A percentile compares a stretch with the other conserved stretches of the same genome.
phyloP scores from a whole-genome alignment of 345 rosid genomes.

The Mallotus nudiflorus region DNA sequence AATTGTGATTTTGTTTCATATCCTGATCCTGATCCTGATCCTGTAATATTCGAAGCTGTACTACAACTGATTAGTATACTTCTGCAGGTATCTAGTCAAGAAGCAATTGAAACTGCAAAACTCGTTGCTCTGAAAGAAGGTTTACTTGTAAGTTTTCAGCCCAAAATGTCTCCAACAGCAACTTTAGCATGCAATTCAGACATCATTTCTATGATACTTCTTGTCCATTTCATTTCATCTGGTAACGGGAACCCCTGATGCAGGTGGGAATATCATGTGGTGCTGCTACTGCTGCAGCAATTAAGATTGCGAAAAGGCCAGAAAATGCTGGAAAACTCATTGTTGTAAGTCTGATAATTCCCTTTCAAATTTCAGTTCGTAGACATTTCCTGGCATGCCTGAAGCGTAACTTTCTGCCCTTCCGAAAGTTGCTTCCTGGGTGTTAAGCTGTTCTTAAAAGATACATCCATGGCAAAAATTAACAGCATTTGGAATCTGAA shows the following conservation, averaged over 20 bases:
- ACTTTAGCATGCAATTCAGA: no score
- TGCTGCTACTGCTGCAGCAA: constrained; percentile 68
- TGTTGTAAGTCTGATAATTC: constrained; percentile 40
- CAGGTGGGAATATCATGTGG: constrained; percentile 73
- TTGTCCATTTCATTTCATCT: not conserved
- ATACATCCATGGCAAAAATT: not conserved
- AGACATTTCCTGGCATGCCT: not conserved
- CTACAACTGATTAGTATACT: no score
- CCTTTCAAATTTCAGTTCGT: not conserved
- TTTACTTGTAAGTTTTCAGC: constrained; percentile 39
- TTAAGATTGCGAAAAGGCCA: constrained; percentile 52
- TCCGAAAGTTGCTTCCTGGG: not conserved
- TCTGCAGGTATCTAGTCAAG: constrained; percentile 43
- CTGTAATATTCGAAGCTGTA: no score
- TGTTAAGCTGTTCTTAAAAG: not conserved
- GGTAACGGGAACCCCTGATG: not conserved
- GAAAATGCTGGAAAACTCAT: constrained; percentile 67
- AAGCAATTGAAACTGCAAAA: constrained; percentile 51
- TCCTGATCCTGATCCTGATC: no score
- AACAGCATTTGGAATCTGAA: not conserved
- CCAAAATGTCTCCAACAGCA: not conserved
- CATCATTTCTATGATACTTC: no score
- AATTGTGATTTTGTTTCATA: no score
- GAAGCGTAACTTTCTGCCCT: no score
- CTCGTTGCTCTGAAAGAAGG: constrained; percentile 54